A percentile compares a stretch with the other conserved stretches of the same genome.
These are phyloP conservation scores for Tetrahymena thermophila DNA, from an alignment of 73 alveolate genomes.

Conservation along the genomic window DNA sequence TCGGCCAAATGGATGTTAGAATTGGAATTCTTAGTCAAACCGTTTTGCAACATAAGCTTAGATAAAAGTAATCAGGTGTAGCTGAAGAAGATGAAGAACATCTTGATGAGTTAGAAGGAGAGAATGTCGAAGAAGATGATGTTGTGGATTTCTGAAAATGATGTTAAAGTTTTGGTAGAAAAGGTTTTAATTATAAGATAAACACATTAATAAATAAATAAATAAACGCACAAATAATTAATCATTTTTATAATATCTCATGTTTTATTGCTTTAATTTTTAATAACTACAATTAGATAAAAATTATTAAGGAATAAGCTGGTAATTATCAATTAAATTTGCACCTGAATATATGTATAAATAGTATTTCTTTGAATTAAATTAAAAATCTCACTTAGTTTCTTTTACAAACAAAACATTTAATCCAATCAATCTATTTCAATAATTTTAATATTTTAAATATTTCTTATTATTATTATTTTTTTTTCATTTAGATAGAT, in stretches of 20 bases:
- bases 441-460: too few species aligned
- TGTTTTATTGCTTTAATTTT: neutral
- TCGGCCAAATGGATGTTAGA: constrained; percentile 38
- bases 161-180: neutral
- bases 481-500: too few species aligned
- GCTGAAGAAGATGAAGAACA: neutral
- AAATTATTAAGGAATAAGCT: neutral
- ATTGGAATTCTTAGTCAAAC: constrained; percentile 34
- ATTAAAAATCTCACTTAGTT: too few species aligned
- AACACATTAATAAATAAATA: too few species aligned
- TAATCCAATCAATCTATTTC: too few species aligned
- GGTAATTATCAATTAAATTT: neutral
- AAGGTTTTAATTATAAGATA: neutral
- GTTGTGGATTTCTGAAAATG: neutral
- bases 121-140: neutral
- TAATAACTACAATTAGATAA: too few species aligned
- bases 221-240: too few species aligned
- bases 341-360: neutral
- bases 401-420: too few species aligned
- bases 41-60: constrained; percentile 1
- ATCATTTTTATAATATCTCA: neutral
- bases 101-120: neutral
- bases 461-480: too few species aligned
- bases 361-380: too few species aligned
- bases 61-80: neutral